phyloP scores from a whole-genome alignment of 495 filamentous ascomycete species.

The Penicillium parvum region DNA sequence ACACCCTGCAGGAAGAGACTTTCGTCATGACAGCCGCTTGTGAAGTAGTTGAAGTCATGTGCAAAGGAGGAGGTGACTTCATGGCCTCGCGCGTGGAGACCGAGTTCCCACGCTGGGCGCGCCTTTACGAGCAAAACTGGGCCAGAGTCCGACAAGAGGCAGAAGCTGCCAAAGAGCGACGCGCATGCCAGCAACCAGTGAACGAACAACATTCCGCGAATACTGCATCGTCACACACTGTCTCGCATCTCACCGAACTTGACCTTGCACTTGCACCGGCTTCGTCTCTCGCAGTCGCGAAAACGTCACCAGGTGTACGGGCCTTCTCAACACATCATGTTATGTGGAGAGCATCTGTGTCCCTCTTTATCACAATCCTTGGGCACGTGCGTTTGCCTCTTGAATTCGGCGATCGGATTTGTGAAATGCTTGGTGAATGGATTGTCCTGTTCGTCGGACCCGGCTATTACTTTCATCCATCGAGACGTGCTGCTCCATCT shows the following conservation, averaged over 20 bases:
- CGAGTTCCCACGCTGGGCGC: conserved; percentile 59
- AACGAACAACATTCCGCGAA: neutral
- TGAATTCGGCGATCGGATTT: conserved; percentile 36
- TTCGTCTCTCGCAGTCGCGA: conserved; percentile 25
- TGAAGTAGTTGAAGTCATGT: conserved; percentile 57
- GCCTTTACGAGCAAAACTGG: conserved; percentile 40
- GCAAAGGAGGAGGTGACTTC: conserved; percentile 70
- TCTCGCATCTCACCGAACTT: neutral
- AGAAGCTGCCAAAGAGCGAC: conserved; percentile 29
- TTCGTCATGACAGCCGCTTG: conserved; percentile 70
- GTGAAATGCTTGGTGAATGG: conserved; percentile 37
- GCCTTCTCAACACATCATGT: conserved; percentile 39
- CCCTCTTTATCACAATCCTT: conserved; percentile 38
- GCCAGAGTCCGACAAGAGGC: conserved; percentile 36
- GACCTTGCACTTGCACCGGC: conserved; percentile 9
- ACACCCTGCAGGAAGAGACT: conserved; percentile 58
- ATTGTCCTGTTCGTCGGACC: conserved; percentile 35
- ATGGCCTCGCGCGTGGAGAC: conserved; percentile 63
- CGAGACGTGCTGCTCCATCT: neutral
- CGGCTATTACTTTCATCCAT: conserved; percentile 27
- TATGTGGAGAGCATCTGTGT: conserved; percentile 34
- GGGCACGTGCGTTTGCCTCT: conserved; percentile 37
- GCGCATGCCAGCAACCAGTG: conserved; percentile 17
- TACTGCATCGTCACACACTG: neutral
- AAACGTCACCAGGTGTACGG: conserved; percentile 19